These are phyloP conservation scores for Plasmodium yoelii DNA, from an alignment of 169 alveolate species.

Conservation along the genomic window DNA sequence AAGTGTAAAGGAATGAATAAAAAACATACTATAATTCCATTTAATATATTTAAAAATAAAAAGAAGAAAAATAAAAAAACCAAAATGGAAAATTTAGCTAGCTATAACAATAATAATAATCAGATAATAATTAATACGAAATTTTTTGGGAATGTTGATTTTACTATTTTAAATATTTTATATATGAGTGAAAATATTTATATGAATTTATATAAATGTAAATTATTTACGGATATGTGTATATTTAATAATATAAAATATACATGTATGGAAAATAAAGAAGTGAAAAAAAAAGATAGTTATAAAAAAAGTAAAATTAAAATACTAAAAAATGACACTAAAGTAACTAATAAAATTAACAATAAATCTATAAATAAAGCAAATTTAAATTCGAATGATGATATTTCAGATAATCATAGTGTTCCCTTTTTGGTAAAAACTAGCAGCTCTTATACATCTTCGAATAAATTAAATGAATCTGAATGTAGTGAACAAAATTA, in stretches of 20 bases:
- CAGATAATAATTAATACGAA: conserved; percentile 35
- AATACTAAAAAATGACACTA: neutral
- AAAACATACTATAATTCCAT: conserved; percentile 6
- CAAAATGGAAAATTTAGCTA: neutral
- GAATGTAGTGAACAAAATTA: too few species aligned
- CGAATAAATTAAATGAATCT: too few species aligned
- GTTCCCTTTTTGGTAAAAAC: too few species aligned
- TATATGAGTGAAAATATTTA: conserved; percentile 35
- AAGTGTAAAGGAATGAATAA: conserved; percentile 23
- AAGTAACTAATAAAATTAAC: too few species aligned
- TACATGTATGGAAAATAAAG: conserved; percentile 39
- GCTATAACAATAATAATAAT: neutral
- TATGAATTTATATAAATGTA: conserved; percentile 47
- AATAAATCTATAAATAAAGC: neutral
- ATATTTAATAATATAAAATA: conserved; percentile 68
- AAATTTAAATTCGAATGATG: neutral
- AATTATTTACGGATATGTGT: conserved; percentile 73
- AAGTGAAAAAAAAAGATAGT: conserved; percentile 12
- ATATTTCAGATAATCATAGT: neutral
- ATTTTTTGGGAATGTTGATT: conserved; percentile 30
- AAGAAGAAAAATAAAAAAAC: neutral
- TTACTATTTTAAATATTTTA: conserved; percentile 31
- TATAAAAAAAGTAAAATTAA: neutral
- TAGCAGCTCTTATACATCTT: too few species aligned
- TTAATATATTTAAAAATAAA: conserved; percentile 10